Evolutionary conservation across 192 early-diverging fungal genomes (phyloP).

Genomic region (Umbelopsis sp.): DNA sequence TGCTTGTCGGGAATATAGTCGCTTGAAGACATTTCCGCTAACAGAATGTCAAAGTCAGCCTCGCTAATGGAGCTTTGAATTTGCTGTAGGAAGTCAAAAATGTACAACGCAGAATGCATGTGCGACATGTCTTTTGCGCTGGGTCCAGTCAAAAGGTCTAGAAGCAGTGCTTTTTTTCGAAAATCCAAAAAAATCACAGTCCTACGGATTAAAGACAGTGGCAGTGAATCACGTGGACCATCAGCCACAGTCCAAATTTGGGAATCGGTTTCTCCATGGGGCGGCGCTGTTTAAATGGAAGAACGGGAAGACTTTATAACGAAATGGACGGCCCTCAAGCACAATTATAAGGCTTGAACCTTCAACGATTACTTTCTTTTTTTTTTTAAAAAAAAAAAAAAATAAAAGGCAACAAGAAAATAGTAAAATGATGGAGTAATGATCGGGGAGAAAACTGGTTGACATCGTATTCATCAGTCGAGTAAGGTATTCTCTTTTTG

Average conservation of each 20-base stretch:
- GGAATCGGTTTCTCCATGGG: not conserved
- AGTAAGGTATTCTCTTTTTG: too few relatives aligned
- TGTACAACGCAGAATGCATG: constrained; percentile 14
- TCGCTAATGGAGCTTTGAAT: constrained; percentile 6
- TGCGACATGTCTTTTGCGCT: constrained; percentile 12
- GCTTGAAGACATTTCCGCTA: constrained; percentile 4
- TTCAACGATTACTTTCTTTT: too few relatives aligned
- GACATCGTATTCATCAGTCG: too few relatives aligned
- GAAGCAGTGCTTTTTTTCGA: not conserved
- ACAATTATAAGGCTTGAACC: too few relatives aligned
- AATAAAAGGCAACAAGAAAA: too few relatives aligned
- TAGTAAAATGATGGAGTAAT: too few relatives aligned
- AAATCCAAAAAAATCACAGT: constrained; percentile 15
- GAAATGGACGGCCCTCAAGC: too few relatives aligned
- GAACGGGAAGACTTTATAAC: too few relatives aligned
- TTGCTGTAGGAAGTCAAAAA: constrained; percentile 18
- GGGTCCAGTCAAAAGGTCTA: constrained; percentile 15
- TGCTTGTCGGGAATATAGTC: constrained; percentile 17
- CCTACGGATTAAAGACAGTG: not conserved
- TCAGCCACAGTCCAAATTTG: not conserved
- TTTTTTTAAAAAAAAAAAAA: too few relatives aligned
- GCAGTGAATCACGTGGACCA: not conserved
- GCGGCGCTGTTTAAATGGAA: too few relatives aligned
- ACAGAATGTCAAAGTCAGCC: constrained; percentile 16
- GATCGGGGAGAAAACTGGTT: too few relatives aligned